A percentile compares a stretch with the other conserved stretches of the same genome.
phyloP scores from a whole-genome alignment of 108 stramenopile genomes.

The Cylindrotheca closterium region DNA sequence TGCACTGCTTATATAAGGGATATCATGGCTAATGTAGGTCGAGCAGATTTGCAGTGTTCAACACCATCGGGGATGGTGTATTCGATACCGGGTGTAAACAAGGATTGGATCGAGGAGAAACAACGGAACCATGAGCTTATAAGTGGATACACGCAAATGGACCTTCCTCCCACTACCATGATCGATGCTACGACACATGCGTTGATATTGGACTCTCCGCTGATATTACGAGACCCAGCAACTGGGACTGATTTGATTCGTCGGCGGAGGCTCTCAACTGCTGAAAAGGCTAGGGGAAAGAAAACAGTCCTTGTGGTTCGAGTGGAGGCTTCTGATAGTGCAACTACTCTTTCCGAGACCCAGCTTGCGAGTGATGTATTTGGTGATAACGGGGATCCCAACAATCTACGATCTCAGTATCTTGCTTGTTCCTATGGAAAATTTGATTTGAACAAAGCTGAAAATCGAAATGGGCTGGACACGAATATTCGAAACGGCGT shows the following conservation, averaged over 20 bases:
- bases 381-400: slow-evolving; percentile 10
- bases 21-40: not conserved
- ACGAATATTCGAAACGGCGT: not conserved
- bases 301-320: slow-evolving; percentile 31
- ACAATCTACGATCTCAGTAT: slow-evolving; percentile 28
- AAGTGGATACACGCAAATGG: not conserved
- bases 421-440: slow-evolving; percentile 22
- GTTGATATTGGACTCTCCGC: not conserved
- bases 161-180: not conserved
- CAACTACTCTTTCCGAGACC: not conserved
- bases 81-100: not conserved
- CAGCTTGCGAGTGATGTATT: not conserved
- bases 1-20: not conserved
- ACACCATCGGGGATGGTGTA: not conserved
- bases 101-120: not conserved
- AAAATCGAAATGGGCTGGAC: not conserved
- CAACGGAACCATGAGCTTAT: not conserved
- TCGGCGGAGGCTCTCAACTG: not conserved
- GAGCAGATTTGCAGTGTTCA: not conserved
- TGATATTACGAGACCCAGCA: not conserved
- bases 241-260: not conserved
- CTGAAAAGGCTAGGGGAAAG: not conserved
- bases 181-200: not conserved
- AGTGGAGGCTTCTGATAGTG: slow-evolving; percentile 17
- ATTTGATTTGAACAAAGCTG: slow-evolving; percentile 13